Percentiles rank a stretch among this genome's conserved stretches.
Evolutionary conservation across 75 land plant genomes (phyloP).

Genomic region (Ceratopteris richardii): DNA sequence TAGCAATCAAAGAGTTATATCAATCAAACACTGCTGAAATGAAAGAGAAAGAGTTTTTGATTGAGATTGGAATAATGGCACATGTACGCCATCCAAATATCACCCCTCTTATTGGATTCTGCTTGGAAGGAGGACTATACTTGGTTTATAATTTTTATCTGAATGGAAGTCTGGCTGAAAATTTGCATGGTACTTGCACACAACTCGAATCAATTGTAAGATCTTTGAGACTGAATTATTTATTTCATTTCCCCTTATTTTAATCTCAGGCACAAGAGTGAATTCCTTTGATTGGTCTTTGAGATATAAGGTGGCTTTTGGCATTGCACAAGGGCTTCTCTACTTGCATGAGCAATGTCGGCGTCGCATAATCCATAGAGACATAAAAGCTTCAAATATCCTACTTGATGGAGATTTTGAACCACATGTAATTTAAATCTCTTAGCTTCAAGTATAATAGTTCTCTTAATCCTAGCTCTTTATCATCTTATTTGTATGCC

Average conservation of each 20-base stretch:
- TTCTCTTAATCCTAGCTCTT: no score
- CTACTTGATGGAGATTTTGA: constrained; percentile 30
- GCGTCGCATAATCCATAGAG: constrained; percentile 34
- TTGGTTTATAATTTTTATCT: constrained; percentile 62
- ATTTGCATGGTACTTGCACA: constrained; percentile 73
- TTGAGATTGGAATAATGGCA: constrained; percentile 71
- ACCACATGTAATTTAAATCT: constrained; percentile 23
- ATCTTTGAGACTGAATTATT: no score
- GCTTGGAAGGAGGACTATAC: constrained; percentile 73
- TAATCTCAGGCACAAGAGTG: constrained; percentile 3
- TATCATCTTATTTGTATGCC: neutral
- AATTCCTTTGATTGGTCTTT: constrained; percentile 20
- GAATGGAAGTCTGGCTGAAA: constrained; percentile 59
- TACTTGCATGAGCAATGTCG: constrained; percentile 30
- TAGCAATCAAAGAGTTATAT: constrained; percentile 78
- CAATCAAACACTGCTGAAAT: constrained; percentile 44
- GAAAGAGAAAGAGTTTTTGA: constrained; percentile 65
- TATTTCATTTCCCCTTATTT: no score
- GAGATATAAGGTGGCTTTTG: constrained; percentile 30
- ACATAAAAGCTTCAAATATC: constrained; percentile 38
- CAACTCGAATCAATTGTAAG: no score
- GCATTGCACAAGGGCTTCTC: constrained; percentile 28
- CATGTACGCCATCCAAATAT: constrained; percentile 82
- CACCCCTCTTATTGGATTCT: constrained; percentile 59
- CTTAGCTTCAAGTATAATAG: no score